These are phyloP conservation scores for Fusarium vanettenii DNA, from an alignment of 2,329 filamentous ascomycete species.

Conservation along the genomic window DNA sequence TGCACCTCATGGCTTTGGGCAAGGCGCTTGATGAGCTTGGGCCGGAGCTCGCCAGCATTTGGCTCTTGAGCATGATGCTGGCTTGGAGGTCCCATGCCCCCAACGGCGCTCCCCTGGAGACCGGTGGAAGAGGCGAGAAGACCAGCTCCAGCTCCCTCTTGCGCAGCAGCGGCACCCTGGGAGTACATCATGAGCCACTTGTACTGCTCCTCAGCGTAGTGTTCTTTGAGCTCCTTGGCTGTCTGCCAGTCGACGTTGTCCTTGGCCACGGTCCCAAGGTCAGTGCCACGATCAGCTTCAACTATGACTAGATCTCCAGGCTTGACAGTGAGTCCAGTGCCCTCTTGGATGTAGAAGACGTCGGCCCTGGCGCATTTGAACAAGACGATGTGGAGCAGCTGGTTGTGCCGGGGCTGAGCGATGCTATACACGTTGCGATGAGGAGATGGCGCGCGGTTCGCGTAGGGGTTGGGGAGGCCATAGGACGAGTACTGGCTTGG, in stretches of 20 bases:
- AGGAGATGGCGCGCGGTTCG: conserved; percentile 67
- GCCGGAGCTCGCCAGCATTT: conserved; percentile 82
- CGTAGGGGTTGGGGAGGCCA: conserved; percentile 56
- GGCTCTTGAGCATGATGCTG: conserved; percentile 80
- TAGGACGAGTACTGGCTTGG: conserved; percentile 60
- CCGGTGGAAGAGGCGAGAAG: conserved; percentile 73
- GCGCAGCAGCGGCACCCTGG: conserved; percentile 74
- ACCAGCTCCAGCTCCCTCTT: conserved; percentile 71
- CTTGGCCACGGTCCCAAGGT: conserved; percentile 91
- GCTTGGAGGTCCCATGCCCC: conserved; percentile 80
- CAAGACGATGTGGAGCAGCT: conserved; percentile 86
- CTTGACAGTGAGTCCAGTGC: conserved; percentile 90
- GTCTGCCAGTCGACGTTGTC: conserved; percentile 89
- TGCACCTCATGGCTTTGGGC: conserved; percentile 93
- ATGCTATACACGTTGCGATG: conserved; percentile 72
- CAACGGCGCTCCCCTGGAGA: conserved; percentile 76
- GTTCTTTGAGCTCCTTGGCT: conserved; percentile 89
- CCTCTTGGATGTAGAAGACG: conserved; percentile 96
- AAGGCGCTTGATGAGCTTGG: conserved; percentile 95
- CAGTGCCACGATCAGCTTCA: conserved; percentile 95
- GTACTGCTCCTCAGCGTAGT: conserved; percentile 95
- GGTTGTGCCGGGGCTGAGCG: conserved; percentile 71
- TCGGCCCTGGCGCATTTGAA: conserved; percentile 98
- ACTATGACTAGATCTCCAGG: conserved; percentile 96
- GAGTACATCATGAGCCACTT: conserved; percentile 99